A percentile compares a stretch with the other conserved stretches of the same genome.
Evolutionary conservation across 495 filamentous ascomycete genomes (phyloP).

Genomic region (Xylaria bambusicola): DNA sequence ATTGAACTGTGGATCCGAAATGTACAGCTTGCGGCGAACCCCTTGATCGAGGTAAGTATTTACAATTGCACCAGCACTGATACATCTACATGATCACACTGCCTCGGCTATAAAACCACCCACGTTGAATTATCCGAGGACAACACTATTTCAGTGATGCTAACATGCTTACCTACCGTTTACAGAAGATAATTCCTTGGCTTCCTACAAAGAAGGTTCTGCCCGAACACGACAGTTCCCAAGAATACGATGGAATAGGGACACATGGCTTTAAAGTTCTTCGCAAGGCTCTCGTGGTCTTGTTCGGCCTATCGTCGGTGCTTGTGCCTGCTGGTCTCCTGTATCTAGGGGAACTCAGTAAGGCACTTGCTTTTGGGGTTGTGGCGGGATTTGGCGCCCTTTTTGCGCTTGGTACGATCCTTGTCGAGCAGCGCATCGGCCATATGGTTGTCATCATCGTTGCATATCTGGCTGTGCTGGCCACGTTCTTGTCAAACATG

Average conservation of each 20-base stretch:
- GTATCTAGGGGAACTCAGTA: not conserved
- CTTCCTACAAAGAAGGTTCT: not conserved
- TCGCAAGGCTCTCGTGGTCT: not conserved
- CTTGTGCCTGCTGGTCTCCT: not conserved
- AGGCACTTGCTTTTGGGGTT: not conserved
- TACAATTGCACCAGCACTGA: not conserved
- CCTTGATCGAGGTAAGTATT: not conserved
- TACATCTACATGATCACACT: too few relatives aligned
- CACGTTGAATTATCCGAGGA: too few relatives aligned
- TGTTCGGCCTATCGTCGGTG: not conserved
- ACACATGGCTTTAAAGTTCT: not conserved
- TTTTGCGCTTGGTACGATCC: not conserved
- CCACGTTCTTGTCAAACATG: constrained; percentile 4
- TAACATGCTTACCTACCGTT: not conserved
- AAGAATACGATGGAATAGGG: not conserved
- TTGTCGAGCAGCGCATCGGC: constrained; percentile 1
- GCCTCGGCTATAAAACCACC: too few relatives aligned
- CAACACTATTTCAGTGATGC: not conserved
- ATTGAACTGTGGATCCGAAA: not conserved
- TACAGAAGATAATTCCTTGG: not conserved
- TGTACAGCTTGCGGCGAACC: not conserved
- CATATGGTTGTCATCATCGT: not conserved
- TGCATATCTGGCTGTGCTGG: constrained; percentile 1
- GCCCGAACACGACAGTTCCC: not conserved
- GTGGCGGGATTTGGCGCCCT: not conserved